A percentile compares a stretch with the other conserved stretches of the same genome.
phyloP scores from a whole-genome alignment of 768 basidiomycete genomes.

The Suillus hirtellus region DNA sequence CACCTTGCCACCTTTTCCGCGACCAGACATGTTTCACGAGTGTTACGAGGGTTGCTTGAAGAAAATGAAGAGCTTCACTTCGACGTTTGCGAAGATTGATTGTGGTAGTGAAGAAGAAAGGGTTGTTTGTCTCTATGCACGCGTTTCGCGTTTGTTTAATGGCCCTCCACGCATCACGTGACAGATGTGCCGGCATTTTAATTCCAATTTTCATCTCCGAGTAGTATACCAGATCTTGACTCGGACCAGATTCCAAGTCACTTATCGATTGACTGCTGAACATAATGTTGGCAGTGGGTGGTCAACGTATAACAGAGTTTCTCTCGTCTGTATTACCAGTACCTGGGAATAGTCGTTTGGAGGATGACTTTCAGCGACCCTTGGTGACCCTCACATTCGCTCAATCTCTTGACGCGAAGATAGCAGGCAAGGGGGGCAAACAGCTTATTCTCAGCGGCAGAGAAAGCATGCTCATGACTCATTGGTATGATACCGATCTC shows the following conservation, averaged over 20 bases:
- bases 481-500: constrained; percentile 58
- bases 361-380: constrained; percentile 39
- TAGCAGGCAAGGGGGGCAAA: constrained; percentile 69
- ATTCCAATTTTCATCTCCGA: neutral
- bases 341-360: neutral
- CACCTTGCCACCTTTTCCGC: constrained; percentile 81
- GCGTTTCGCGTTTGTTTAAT: constrained; percentile 10
- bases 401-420: constrained; percentile 85
- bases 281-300: neutral
- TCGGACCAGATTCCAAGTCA: neutral
- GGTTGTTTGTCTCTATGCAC: neutral
- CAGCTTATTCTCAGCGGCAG: constrained; percentile 83
- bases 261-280: neutral
- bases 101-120: constrained; percentile 12
- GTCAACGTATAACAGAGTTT: constrained; percentile 15
- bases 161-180: constrained; percentile 5
- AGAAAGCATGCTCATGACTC: constrained; percentile 92
- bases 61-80: neutral
- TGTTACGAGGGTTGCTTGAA: neutral
- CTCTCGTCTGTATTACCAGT: constrained; percentile 30
- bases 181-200: neutral
- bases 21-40: constrained; percentile 67
- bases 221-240: neutral
- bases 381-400: constrained; percentile 83
- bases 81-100: neutral